These are phyloP conservation scores for Magnusiomyces fungicola DNA, from an alignment of 1,139 yeast genomes.

Conservation along the genomic window DNA sequence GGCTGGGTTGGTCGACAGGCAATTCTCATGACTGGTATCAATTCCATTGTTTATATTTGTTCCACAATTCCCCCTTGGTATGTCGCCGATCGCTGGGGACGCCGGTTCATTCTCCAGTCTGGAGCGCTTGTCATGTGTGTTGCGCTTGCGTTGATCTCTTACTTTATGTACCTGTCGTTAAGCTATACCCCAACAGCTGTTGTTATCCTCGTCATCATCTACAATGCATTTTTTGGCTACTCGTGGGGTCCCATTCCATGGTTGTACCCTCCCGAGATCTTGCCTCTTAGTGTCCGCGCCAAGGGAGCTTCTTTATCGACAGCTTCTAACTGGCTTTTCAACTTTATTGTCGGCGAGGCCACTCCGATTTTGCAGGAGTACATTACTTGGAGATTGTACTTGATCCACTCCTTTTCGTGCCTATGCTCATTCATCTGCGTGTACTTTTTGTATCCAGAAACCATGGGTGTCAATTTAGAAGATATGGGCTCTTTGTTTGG, in stretches of 20 bases:
- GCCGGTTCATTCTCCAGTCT: slow-evolving; percentile 68
- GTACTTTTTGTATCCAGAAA: slow-evolving; percentile 70
- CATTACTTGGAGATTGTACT: slow-evolving; percentile 73
- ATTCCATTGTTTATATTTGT: slow-evolving; percentile 62
- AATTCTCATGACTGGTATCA: slow-evolving; percentile 87
- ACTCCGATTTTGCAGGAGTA: slow-evolving; percentile 76
- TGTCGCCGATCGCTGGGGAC: slow-evolving; percentile 83
- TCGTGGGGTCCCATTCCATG: slow-evolving; percentile 94
- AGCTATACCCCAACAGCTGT: slow-evolving; percentile 62
- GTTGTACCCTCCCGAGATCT: slow-evolving; percentile 83
- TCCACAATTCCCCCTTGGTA: slow-evolving; percentile 90
- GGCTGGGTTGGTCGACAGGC: slow-evolving; percentile 92
- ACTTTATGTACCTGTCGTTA: slow-evolving; percentile 53
- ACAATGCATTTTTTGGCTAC: slow-evolving; percentile 81
- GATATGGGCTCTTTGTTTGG: slow-evolving; percentile 84
- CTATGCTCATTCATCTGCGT: slow-evolving; percentile 64
- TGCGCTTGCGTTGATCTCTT: slow-evolving; percentile 58
- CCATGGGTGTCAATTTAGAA: slow-evolving; percentile 81
- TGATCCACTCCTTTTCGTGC: slow-evolving; percentile 76
- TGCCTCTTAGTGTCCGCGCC: slow-evolving; percentile 82
- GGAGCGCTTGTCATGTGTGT: slow-evolving; percentile 79
- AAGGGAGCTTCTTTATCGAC: slow-evolving; percentile 89
- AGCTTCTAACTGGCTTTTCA: slow-evolving; percentile 92
- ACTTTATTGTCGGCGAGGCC: slow-evolving; percentile 84
- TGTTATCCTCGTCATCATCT: slow-evolving; percentile 65